Percentiles rank a stretch among this genome's conserved stretches.
These are phyloP conservation scores for Betula pendula DNA, from an alignment of 306 rosid genomes.

Conservation along the genomic window DNA sequence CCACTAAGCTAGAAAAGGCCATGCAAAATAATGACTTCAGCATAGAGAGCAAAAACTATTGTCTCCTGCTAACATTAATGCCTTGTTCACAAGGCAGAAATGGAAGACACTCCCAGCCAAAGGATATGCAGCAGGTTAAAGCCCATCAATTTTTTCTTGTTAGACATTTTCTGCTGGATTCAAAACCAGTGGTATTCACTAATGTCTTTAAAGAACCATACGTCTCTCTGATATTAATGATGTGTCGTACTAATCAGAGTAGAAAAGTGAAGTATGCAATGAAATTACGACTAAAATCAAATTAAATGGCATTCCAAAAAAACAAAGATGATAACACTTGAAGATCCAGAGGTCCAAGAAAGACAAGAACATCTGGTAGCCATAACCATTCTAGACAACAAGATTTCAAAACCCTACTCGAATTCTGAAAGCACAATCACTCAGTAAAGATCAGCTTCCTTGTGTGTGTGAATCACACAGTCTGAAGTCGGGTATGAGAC, in stretches of 20 bases:
- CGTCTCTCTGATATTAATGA: neutral
- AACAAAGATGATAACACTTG: neutral
- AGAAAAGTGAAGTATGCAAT: neutral
- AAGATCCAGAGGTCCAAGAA: neutral
- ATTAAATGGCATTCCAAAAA: conserved; percentile 2
- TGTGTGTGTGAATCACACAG: conserved; percentile 74
- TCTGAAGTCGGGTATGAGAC: conserved; percentile 74
- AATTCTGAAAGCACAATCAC: neutral
- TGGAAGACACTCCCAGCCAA: no score
- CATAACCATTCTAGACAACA: neutral
- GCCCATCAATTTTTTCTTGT: no score
- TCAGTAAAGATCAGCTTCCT: conserved; percentile 73
- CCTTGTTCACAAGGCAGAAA: no score
- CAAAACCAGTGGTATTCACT: neutral
- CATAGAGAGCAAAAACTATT: no score
- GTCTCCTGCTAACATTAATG: neutral
- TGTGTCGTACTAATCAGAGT: neutral
- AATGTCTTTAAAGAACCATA: neutral
- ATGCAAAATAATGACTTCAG: no score
- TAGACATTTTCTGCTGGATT: no score
- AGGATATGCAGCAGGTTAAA: no score
- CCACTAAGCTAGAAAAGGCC: no score
- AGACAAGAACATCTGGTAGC: neutral
- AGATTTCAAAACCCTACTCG: neutral
- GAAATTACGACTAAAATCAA: neutral